Evolutionary conservation across 441 rosid genomes (phyloP), one percentile per base, ranked within the genome.

Genomic region (Euphorbia celastroides): DNA sequence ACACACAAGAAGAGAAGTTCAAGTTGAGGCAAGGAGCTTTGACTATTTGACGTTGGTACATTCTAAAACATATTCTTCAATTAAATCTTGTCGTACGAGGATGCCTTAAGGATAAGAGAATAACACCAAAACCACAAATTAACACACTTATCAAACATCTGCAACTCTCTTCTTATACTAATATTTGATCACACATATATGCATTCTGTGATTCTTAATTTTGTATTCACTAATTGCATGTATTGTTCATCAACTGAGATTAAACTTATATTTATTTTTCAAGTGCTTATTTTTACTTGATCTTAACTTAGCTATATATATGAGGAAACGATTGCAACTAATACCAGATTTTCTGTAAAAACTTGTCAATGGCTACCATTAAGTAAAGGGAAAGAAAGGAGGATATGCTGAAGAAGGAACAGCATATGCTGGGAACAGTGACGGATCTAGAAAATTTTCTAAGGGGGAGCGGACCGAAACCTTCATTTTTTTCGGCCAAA

Each of bases 61-160:
- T 41, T 41, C 44, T 9, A 41, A 41, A 41, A 41, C 12, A 41
- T 41, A 41, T 41, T 3, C 44, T 9, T 41, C 44, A 41, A 41
- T 31, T 13, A 59, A 42, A 60, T 14, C 42, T 46, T 20, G 2
- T 44, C 54, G 62, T 59, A 73, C 70, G 54, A 77, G 72, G 58
- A 64, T 77, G 72, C 68, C 10, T n/a, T 19, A 55, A 36, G 27
- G 75, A 77, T 52, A 73, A 73, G 70, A 20, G 77, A 68, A 71
- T 62, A 44, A 6, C 5, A 6, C 3, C 2, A 62, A 64, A 58
- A 55, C 26, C 34, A 17, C 26, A 9, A 56, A 31, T 52, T 57
- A 10, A 27, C 25, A 54, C 60, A 3, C 38, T 3, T 34, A 34
- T 34, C 38, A 34, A 4, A 34, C 77, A 27, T 12, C 57, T 70